A percentile compares a stretch with the other conserved stretches of the same genome.
Evolutionary conservation across 768 basidiomycete species (phyloP).

Genomic region (Serendipita sp.): DNA sequence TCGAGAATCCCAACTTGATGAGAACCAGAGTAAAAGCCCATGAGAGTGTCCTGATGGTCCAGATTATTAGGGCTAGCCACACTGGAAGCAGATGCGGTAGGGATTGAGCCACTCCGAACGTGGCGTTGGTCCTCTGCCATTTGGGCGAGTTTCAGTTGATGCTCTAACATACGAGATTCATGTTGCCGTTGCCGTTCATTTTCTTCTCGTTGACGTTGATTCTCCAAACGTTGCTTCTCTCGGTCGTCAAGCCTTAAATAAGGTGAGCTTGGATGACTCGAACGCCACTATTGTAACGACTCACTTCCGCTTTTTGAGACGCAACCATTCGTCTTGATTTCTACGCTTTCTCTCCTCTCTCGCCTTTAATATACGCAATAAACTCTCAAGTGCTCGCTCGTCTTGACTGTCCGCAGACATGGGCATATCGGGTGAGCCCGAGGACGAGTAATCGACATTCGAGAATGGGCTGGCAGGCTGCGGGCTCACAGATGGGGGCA

Average conservation of each 20-base stretch:
- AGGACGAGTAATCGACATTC: slow-evolving; percentile 3
- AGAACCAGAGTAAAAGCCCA: background rate
- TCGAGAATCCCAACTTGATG: too few species aligned
- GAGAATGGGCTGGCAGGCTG: slow-evolving; percentile 1
- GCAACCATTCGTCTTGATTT: background rate
- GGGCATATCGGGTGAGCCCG: slow-evolving; percentile 1
- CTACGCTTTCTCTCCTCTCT: background rate
- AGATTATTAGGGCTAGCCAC: background rate
- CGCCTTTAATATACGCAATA: background rate
- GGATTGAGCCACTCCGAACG: background rate
- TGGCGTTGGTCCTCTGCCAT: background rate
- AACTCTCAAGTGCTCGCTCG: background rate
- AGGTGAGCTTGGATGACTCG: background rate
- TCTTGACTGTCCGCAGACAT: background rate
- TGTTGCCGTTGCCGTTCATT: background rate
- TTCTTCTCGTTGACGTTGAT: slow-evolving; percentile 2
- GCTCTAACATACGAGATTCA: background rate
- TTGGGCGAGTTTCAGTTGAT: background rate
- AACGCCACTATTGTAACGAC: background rate
- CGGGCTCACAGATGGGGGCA: background rate
- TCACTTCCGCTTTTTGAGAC: background rate
- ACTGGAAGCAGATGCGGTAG: background rate
- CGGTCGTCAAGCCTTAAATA: background rate
- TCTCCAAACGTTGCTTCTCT: background rate
- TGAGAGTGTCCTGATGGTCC: background rate